These are phyloP conservation scores for Diutina catenulata DNA, from an alignment of 1,139 yeast genomes.

Conservation along the genomic window DNA sequence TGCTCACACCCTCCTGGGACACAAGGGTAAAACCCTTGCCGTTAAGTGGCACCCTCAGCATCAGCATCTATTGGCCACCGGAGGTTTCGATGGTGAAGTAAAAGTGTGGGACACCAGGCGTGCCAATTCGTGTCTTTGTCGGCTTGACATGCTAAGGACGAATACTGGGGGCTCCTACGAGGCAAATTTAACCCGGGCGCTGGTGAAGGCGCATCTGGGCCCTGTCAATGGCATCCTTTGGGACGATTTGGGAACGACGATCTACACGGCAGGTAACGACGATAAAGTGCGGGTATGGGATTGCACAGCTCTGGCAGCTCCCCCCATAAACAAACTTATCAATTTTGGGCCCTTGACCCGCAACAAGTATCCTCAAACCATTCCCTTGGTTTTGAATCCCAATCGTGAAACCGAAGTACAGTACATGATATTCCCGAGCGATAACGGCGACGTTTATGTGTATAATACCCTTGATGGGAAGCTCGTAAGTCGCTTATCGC, in stretches of 20 bases:
- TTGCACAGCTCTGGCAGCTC: constrained; percentile 31
- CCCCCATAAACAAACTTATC: constrained; percentile 46
- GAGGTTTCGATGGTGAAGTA: constrained; percentile 65
- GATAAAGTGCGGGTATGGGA: constrained; percentile 74
- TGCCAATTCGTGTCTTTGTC: constrained; percentile 51
- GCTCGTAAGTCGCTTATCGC: constrained; percentile 36
- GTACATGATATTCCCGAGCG: constrained; percentile 60
- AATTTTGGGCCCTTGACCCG: constrained; percentile 74
- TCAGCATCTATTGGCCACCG: constrained; percentile 52
- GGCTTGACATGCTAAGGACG: constrained; percentile 40
- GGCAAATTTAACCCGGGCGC: constrained; percentile 20
- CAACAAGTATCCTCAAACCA: constrained; percentile 43
- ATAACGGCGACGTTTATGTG: constrained; percentile 65
- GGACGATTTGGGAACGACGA: constrained; percentile 48
- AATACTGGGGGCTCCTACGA: constrained; percentile 12
- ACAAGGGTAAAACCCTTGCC: constrained; percentile 48
- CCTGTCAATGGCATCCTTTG: constrained; percentile 68
- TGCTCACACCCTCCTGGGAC: constrained; percentile 60
- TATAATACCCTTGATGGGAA: constrained; percentile 56
- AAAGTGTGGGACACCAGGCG: constrained; percentile 69
- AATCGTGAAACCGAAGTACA: constrained; percentile 38
- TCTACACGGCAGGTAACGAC: constrained; percentile 63
- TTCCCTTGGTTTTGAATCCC: constrained; percentile 35
- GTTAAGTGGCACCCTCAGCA: constrained; percentile 73
- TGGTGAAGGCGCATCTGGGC: constrained; percentile 58